Conservation (phyloP, 2,329 filamentous ascomycete genomes). For the Metarhizium humberi region DNA sequence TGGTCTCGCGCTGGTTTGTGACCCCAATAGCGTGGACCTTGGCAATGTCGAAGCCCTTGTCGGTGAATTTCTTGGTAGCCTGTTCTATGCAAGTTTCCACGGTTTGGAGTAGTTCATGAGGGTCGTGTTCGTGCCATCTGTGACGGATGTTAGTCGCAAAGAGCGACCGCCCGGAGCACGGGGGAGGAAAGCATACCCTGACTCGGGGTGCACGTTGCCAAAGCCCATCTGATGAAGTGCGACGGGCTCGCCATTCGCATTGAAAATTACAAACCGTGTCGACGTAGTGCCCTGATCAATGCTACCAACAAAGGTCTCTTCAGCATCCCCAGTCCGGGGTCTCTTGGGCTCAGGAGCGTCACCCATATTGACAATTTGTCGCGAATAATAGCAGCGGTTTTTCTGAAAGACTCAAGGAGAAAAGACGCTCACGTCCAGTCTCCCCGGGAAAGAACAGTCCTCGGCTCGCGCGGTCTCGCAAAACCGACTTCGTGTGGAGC, state of each 20-base stretch:
- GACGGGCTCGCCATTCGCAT: conserved; percentile 66
- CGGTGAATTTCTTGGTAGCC: conserved; percentile 61
- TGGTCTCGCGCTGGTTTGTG: conserved; percentile 86
- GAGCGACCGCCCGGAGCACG: not conserved
- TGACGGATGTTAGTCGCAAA: conserved; percentile 6
- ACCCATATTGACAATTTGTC: conserved; percentile 21
- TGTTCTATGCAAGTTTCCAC: conserved; percentile 74
- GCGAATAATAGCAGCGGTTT: conserved; percentile 7
- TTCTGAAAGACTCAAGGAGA: not conserved
- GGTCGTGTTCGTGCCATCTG: conserved; percentile 88
- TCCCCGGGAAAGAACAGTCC: not conserved
- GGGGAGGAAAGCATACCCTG: conserved; percentile 49
- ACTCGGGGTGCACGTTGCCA: conserved; percentile 71
- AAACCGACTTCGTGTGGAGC: not conserved
- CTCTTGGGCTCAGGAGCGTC: conserved; percentile 6
- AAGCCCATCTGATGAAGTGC: conserved; percentile 84
- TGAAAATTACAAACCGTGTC: conserved; percentile 84
- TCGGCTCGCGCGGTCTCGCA: not conserved
- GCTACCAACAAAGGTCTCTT: conserved; percentile 65
- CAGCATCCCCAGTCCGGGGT: conserved; percentile 9
- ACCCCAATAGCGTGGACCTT: conserved; percentile 74
- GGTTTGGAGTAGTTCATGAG: conserved; percentile 63
- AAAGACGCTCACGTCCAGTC: not conserved
- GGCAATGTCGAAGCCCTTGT: conserved; percentile 55
- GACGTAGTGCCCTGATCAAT: conserved; percentile 91